Evolutionary conservation across 2,329 filamentous ascomycete species (phyloP), one percentile per base, ranked within the genome.

Genomic region (Hyphodiscus sp.): DNA sequence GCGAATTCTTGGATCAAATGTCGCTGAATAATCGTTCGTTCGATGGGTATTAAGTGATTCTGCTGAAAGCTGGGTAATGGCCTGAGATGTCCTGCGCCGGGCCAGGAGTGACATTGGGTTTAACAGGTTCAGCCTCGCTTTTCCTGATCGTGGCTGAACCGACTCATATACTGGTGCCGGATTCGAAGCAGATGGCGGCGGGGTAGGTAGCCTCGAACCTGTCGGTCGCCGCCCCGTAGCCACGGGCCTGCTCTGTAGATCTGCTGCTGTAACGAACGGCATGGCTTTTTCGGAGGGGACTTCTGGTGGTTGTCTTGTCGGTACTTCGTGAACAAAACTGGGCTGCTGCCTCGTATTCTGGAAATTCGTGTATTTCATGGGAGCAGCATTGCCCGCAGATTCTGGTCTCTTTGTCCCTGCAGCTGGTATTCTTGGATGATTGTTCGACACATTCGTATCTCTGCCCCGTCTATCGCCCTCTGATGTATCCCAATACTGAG

Each of bases 1-100:
- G 62, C 76, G 76, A 58, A 87, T 87, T 10, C 81, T 75, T 18
- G 82, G 82, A 60, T 86, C 82, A 60, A 85, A 83, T 65, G 19
- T 70, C 68, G 45, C 70, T 60, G 26, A 75, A 60, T 47, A 57
- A 49, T 49, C 61, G 20, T 53, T 60, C 54, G 50, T 54, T 49
- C 49, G 52, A 29, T 45, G 57, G 10, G 57, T 57, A 23, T 55
- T 58, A 20, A 63, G 55, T 26, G 63, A 58, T 49, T 65, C 60
- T 45, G 63, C 57, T 6, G 61, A 53, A 26, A 65, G 50, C 46
- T 66, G 61, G 29, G 56, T 63, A 48, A 62, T 64, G 58, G 55
- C 64, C 55, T 65, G 69, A 51, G 61, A 65, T 47, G 60, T 66
- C 46, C 65, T 64, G 29, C 67, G 59, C 2, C 67, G 59, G 19